Conservation (phyloP, 2,329 filamentous ascomycete species). For the Trichoderma simmonsii region DNA sequence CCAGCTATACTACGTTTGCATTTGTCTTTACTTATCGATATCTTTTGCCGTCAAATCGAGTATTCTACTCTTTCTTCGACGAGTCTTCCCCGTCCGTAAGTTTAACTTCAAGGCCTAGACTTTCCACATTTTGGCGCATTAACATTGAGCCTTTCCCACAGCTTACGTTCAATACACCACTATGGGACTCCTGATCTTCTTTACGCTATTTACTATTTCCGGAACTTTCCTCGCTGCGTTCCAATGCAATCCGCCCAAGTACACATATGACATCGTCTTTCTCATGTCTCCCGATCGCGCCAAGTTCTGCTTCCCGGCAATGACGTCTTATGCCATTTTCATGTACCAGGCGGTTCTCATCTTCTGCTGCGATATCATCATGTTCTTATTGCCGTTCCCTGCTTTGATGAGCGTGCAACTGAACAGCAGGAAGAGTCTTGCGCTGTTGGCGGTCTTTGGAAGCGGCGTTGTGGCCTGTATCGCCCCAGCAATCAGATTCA, state of each 20-base stretch:
- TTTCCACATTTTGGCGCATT: not conserved
- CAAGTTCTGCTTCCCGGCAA: not conserved
- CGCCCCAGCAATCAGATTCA: not conserved
- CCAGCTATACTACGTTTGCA: constrained; percentile 1
- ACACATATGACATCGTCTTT: not conserved
- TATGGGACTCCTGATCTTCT: not conserved
- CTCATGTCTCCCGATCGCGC: not conserved
- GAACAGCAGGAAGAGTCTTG: not conserved
- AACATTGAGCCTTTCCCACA: not conserved
- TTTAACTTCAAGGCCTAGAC: not conserved
- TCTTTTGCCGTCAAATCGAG: constrained; percentile 3
- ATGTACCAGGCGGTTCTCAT: not conserved
- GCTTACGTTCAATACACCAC: not conserved
- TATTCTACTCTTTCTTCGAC: constrained; percentile 2
- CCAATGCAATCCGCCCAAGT: constrained; percentile 3
- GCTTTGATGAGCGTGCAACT: constrained; percentile 2
- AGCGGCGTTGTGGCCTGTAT: not conserved
- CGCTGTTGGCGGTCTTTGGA: not conserved
- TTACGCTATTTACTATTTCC: not conserved
- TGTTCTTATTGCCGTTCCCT: not conserved
- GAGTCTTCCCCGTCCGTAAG: constrained; percentile 6
- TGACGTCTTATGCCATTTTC: not conserved
- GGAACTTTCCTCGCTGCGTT: constrained; percentile 1
- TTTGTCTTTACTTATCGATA: not conserved
- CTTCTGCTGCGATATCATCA: not conserved